Base-by-base conservation (phyloP, 306 rosid genomes). In the Pterocarpus santalinus region DNA sequence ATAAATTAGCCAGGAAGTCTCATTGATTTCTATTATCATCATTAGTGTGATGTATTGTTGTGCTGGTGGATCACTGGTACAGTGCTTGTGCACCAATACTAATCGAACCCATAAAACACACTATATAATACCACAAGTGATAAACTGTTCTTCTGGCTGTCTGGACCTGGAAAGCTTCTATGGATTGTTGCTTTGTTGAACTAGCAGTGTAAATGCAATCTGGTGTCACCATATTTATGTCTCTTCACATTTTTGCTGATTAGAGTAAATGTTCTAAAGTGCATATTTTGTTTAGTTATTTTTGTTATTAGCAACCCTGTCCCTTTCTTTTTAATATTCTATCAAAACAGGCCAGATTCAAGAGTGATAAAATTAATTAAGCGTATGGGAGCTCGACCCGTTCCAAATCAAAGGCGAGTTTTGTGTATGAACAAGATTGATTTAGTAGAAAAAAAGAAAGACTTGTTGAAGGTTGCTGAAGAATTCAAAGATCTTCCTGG, bases 351-450 rank as follows among this genome's bases (percentile, higher is more conserved):
- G 90, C 97, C 98, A 69, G 98, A 95, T 88, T 10, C 71, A 73
- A 90, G 99, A 83, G 98, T 95, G 60, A 87, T 83, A 85, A 89
- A 85, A 81, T 84, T 94, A 62, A 89, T 95, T 60, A 83, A 90
- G 80, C 91, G 87, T 60, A 87, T 93, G 93, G 99, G 99, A 82
- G 87, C 83, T 61, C 86, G 77, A 38, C 5, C 81, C 9, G 85
- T 88, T 67, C 90, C 96, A 79, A 86, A 83, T 67, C 99, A 95
- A 86, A 95, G 84, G 85, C 86, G 99, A 51, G 78, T 95, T 68
- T 86, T 95, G 75, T 95, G 99, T 69, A 89, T 95, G 91, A 95
- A 95, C 83, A 95, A 95, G 87, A 88, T 95, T 85, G 98, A 95
- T 87, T 87, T 95, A 63, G 97, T 93, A 41, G 92, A 90, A 87